Conservation (phyloP, 2,329 filamentous ascomycete genomes). For the Aspergillus thermomutatus region DNA sequence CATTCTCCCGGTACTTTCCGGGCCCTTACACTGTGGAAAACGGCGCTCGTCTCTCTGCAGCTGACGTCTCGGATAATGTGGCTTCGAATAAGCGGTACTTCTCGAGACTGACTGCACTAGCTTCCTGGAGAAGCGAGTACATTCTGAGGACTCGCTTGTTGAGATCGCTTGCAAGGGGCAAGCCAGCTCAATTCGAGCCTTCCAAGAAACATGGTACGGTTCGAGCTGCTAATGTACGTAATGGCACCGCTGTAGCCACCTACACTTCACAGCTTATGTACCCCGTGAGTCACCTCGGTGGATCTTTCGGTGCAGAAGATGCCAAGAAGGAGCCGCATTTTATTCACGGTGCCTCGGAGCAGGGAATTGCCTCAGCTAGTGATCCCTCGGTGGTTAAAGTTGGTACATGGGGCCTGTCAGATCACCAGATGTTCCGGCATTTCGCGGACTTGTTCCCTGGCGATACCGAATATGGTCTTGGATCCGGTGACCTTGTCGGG, state of each 20-base stretch:
- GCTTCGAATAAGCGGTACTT: conserved; percentile 76
- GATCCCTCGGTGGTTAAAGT: conserved; percentile 73
- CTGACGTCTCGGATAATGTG: conserved; percentile 53
- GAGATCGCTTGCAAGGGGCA: conserved; percentile 76
- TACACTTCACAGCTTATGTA: conserved; percentile 83
- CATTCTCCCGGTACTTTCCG: conserved; percentile 87
- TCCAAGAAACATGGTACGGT: conserved; percentile 52
- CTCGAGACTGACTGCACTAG: conserved; percentile 72
- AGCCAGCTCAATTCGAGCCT: conserved; percentile 58
- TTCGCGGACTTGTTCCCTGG: conserved; percentile 74
- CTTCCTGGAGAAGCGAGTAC: conserved; percentile 97
- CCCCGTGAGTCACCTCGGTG: conserved; percentile 75
- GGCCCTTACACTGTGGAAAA: conserved; percentile 60
- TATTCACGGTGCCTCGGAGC: conserved; percentile 77
- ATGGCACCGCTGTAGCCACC: conserved; percentile 70
- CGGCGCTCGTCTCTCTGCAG: conserved; percentile 40
- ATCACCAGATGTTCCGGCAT: conserved; percentile 71
- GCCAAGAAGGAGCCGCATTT: conserved; percentile 72
- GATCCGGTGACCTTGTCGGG: conserved; percentile 70
- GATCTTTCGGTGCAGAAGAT: conserved; percentile 64
- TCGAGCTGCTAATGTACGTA: conserved; percentile 57
- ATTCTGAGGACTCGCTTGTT: conserved; percentile 81
- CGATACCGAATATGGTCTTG: conserved; percentile 72
- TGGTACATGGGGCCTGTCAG: conserved; percentile 77
- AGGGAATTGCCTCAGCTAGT: conserved; percentile 74